phyloP scores from a whole-genome alignment of 148 eudicot genomes.

The Beta vulgaris region DNA sequence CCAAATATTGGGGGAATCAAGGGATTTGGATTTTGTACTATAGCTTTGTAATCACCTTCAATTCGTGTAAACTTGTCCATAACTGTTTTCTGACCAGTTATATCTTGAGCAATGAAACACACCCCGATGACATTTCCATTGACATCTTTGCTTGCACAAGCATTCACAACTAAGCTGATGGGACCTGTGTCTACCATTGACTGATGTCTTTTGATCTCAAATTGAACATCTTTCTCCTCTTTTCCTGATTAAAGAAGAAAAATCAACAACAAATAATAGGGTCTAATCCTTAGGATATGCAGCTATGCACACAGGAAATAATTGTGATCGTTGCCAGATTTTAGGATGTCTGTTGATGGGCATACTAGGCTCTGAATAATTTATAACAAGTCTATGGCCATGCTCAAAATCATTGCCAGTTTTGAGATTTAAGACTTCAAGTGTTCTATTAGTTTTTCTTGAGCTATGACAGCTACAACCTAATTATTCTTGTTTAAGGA shows the following conservation, averaged over 20 bases:
- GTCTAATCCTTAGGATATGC: background rate
- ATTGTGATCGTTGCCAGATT: too few species aligned
- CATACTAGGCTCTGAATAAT: too few species aligned
- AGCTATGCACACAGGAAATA: too few species aligned
- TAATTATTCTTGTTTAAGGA: too few species aligned
- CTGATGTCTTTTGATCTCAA: constrained; percentile 72
- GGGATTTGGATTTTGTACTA: constrained; percentile 84
- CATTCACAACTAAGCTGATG: constrained; percentile 75
- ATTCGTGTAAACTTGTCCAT: constrained; percentile 94
- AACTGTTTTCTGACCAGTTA: constrained; percentile 70
- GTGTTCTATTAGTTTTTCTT: background rate
- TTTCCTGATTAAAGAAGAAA: constrained; percentile 45
- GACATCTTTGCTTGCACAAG: constrained; percentile 81
- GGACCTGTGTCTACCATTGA: constrained; percentile 48
- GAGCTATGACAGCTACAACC: too few species aligned
- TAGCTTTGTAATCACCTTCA: constrained; percentile 90
- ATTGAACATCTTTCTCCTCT: constrained; percentile 71
- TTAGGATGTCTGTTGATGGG: too few species aligned
- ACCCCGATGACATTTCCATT: constrained; percentile 67
- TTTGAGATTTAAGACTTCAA: background rate
- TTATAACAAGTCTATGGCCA: background rate
- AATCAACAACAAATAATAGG: background rate
- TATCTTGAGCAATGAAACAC: constrained; percentile 83
- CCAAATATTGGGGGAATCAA: constrained; percentile 91
- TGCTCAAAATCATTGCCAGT: background rate